Percentiles rank a stretch among this genome's conserved stretches.
phyloP scores from a whole-genome alignment of 352 stramenopile genomes.

The Globisporangium barbulae region DNA sequence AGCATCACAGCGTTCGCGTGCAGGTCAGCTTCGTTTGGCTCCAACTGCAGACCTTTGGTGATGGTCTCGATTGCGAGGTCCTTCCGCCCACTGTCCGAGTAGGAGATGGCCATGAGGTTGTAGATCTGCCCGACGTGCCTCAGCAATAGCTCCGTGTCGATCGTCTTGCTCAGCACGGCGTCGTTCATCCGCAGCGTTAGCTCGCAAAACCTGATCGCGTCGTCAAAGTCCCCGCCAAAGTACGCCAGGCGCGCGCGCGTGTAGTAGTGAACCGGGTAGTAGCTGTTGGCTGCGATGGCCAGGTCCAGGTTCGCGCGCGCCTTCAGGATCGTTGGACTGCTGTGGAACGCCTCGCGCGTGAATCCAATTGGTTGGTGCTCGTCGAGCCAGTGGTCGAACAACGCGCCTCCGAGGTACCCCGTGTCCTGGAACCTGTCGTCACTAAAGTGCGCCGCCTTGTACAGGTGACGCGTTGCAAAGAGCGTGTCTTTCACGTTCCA shows the following conservation, averaged over 20 bases:
- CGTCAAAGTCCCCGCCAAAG: constrained; percentile 29
- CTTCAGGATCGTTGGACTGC: constrained; percentile 25
- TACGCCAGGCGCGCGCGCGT: constrained; percentile 35
- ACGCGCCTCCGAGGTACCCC: constrained; percentile 8
- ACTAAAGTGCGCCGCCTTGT: constrained; percentile 36
- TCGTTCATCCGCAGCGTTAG: constrained; percentile 28
- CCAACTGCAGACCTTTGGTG: constrained; percentile 29
- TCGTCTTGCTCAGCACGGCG: constrained; percentile 25
- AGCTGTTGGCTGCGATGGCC: constrained; percentile 24
- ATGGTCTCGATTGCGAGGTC: constrained; percentile 33
- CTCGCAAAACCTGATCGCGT: constrained; percentile 23
- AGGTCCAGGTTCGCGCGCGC: constrained; percentile 31
- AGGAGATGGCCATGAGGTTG: constrained; percentile 48
- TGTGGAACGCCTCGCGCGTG: constrained; percentile 18
- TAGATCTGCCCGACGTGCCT: constrained; percentile 25
- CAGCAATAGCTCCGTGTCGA: constrained; percentile 42
- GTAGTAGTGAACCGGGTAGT: constrained; percentile 41
- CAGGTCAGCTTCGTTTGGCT: constrained; percentile 36
- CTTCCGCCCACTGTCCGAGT: constrained; percentile 21
- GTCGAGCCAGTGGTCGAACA: constrained; percentile 33
- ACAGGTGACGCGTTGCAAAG: constrained; percentile 47
- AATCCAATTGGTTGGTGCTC: constrained; percentile 9
- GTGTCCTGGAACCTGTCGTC: constrained; percentile 14
- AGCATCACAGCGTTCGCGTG: constrained; percentile 49
- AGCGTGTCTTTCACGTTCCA: constrained; percentile 20